A percentile compares a stretch with the other conserved stretches of the same genome.
Conservation (phyloP, 371 early-diverging fungal species). For the Mortierella sp. region DNA sequence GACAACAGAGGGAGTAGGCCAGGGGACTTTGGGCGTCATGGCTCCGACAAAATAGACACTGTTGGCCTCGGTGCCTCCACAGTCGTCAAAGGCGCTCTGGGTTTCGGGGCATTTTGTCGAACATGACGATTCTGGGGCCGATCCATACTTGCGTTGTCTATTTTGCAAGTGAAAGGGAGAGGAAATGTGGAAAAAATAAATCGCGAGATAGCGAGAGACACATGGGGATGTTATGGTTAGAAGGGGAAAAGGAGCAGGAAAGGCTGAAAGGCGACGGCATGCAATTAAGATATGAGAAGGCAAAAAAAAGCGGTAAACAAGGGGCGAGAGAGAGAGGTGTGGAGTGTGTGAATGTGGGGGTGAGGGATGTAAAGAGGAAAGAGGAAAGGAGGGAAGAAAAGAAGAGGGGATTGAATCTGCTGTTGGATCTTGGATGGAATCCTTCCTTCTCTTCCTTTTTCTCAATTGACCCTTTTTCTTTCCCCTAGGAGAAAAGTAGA, state of each 20-base stretch:
- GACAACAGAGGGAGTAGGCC: constrained; percentile 28
- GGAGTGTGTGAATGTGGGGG: neutral
- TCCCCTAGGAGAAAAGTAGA: neutral
- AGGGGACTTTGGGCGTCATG: constrained; percentile 19
- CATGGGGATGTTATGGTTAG: constrained; percentile 3
- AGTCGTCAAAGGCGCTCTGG: constrained; percentile 39
- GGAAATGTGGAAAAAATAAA: neutral
- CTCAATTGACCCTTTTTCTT: neutral
- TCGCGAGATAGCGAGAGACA: constrained; percentile 4
- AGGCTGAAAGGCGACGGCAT: neutral
- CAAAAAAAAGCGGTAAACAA: neutral
- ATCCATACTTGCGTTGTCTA: constrained; percentile 34
- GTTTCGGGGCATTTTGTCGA: constrained; percentile 39
- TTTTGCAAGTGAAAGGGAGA: constrained; percentile 3
- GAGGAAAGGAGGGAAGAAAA: neutral
- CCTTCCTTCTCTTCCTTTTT: neutral
- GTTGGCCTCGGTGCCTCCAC: constrained; percentile 45
- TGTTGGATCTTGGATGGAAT: neutral
- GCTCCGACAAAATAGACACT: constrained; percentile 30
- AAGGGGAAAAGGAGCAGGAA: neutral
- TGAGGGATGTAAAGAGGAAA: neutral
- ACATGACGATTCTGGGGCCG: constrained; percentile 30
- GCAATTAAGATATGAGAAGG: neutral
- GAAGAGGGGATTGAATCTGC: neutral
- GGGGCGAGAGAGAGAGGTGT: neutral